Conservation (phyloP, 768 basidiomycete genomes). For the Rhodotorula graminis region DNA sequence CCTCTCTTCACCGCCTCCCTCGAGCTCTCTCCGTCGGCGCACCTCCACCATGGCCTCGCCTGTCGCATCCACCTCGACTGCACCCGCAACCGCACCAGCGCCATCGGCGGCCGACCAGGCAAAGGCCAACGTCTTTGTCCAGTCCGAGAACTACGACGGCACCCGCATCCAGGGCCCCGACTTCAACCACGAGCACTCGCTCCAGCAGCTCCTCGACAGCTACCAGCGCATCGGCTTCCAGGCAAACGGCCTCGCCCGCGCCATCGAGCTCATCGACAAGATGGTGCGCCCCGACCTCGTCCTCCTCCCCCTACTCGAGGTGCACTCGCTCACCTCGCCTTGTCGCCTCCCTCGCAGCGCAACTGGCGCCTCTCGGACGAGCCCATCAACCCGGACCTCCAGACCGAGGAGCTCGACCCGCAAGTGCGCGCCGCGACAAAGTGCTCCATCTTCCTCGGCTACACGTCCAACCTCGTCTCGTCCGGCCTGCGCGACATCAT, state of each 20-base stretch:
- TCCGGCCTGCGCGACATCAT: conserved; percentile 93
- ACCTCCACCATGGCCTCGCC: neutral
- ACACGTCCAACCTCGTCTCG: conserved; percentile 97
- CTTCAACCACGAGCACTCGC: conserved; percentile 64
- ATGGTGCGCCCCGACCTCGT: conserved; percentile 60
- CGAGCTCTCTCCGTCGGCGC: no score
- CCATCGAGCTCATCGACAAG: conserved; percentile 82
- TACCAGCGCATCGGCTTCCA: conserved; percentile 95
- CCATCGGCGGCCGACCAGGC: conserved; percentile 45
- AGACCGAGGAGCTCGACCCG: conserved; percentile 61
- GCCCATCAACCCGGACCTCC: conserved; percentile 60
- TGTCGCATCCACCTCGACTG: no score
- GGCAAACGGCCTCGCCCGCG: conserved; percentile 83
- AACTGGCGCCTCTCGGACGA: conserved; percentile 86
- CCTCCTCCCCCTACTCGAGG: neutral
- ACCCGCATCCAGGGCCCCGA: conserved; percentile 79
- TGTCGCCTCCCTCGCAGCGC: conserved; percentile 54
- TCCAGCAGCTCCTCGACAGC: conserved; percentile 65
- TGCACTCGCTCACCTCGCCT: neutral
- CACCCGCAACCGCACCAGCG: neutral
- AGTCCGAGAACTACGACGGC: conserved; percentile 62
- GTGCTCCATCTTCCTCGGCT: conserved; percentile 89
- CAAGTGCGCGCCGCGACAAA: conserved; percentile 64
- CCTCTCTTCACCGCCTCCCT: neutral
- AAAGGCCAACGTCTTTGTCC: conserved; percentile 70